phyloP scores from a whole-genome alignment of 768 basidiomycete species.

The Xerocomellus chrysenteron region DNA sequence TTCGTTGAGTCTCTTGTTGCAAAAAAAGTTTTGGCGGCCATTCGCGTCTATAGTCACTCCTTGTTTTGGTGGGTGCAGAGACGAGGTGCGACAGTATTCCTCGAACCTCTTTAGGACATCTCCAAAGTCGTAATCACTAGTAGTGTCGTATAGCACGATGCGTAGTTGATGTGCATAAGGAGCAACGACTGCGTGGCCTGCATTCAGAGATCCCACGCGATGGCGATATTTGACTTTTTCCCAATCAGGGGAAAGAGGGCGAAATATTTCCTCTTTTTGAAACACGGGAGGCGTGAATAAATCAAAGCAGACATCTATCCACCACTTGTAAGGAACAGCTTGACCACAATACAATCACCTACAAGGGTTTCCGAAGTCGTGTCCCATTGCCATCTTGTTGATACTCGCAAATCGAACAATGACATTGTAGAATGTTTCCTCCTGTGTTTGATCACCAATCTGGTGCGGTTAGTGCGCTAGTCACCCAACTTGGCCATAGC shows the following conservation, averaged over 20 bases:
- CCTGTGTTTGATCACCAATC: conserved; percentile 58
- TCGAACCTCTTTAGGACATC: conserved; percentile 49
- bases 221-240: conserved; percentile 44
- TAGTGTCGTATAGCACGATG: conserved; percentile 53
- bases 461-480: conserved; percentile 21
- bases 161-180: conserved; percentile 74
- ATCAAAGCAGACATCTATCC: conserved; percentile 66
- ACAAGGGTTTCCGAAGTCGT: conserved; percentile 66
- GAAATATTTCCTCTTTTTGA: conserved; percentile 59
- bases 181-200: conserved; percentile 58
- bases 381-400: conserved; percentile 57
- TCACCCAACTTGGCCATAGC: not conserved
- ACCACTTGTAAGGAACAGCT: conserved; percentile 11
- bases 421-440: conserved; percentile 49
- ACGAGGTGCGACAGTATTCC: conserved; percentile 51
- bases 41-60: conserved; percentile 49
- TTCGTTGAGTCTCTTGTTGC: conserved; percentile 42
- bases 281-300: conserved; percentile 62
- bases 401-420: conserved; percentile 58
- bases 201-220: conserved; percentile 56
- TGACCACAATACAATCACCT: conserved; percentile 19
- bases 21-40: conserved; percentile 49
- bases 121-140: conserved; percentile 33
- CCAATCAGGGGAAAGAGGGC: conserved; percentile 39
- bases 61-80: conserved; percentile 37